A percentile compares a stretch with the other conserved stretches of the same genome.
phyloP scores from a whole-genome alignment of 371 early-diverging fungal genomes.

The Lichtheimia ornata region DNA sequence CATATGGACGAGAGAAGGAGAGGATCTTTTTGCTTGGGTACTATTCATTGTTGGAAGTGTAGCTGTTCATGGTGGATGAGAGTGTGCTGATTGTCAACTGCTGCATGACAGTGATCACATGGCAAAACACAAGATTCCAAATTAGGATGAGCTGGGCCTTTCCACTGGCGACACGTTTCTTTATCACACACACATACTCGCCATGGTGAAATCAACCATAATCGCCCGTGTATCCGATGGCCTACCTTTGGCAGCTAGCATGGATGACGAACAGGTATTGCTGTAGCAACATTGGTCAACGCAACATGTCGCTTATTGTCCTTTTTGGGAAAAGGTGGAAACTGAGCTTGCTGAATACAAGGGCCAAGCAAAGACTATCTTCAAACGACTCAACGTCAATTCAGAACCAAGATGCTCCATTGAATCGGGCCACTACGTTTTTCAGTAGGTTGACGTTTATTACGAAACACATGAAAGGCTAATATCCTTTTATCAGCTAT shows the following conservation, averaged over 20 bases:
- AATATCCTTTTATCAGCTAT: slow-evolving; percentile 60
- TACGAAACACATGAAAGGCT: too few species aligned
- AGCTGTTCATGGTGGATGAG: too few species aligned
- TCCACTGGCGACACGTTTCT: too few species aligned
- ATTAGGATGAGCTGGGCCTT: too few species aligned
- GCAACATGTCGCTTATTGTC: not conserved
- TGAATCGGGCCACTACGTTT: slow-evolving; percentile 83
- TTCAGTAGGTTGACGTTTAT: slow-evolving; percentile 71
- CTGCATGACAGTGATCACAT: too few species aligned
- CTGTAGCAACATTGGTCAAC: not conserved
- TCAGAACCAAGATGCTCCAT: slow-evolving; percentile 95
- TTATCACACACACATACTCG: too few species aligned
- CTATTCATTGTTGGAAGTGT: too few species aligned
- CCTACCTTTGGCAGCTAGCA: slow-evolving; percentile 93
- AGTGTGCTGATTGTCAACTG: too few species aligned
- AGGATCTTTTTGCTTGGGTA: too few species aligned
- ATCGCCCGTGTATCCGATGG: slow-evolving; percentile 95
- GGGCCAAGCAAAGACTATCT: slow-evolving; percentile 88
- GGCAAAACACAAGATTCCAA: too few species aligned
- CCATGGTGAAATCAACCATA: slow-evolving; percentile 92
- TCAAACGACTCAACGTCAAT: slow-evolving; percentile 81
- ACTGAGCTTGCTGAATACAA: slow-evolving; percentile 90
- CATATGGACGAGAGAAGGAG: too few species aligned
- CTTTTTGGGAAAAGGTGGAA: slow-evolving; percentile 49
- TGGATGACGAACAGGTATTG: slow-evolving; percentile 95